Evolutionary conservation across 164 flowering plant genomes (phyloP).

Genomic region (Paratinospora sagittata): DNA sequence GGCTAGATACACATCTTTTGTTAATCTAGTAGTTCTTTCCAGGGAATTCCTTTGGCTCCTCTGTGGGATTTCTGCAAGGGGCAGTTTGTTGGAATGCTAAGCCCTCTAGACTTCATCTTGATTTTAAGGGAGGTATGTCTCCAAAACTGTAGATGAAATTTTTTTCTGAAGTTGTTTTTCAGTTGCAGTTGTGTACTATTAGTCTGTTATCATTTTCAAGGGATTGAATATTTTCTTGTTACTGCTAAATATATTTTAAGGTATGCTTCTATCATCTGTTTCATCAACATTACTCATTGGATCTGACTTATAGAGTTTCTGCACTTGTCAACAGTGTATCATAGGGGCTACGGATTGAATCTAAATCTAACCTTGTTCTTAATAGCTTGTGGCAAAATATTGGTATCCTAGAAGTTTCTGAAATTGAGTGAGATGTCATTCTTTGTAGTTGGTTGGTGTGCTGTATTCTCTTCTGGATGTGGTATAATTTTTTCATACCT

Average conservation of each 20-base stretch:
- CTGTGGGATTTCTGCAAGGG: slow-evolving; percentile 78
- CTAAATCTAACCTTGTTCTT: no score
- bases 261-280: background rate
- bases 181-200: background rate
- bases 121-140: slow-evolving; percentile 77
- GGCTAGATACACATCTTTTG: slow-evolving; percentile 18
- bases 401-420: no score
- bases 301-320: no score
- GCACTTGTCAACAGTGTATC: no score
- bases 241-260: background rate
- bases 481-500: no score
- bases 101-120: slow-evolving; percentile 76
- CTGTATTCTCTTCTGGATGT: no score
- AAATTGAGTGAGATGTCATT: no score
- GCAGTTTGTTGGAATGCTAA: slow-evolving; percentile 80
- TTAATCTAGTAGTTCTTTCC: slow-evolving; percentile 29
- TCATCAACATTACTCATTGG: no score
- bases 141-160: background rate
- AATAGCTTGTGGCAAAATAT: no score
- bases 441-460: no score
- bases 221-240: background rate
- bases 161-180: background rate
- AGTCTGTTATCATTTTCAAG: no score
- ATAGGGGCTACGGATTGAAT: no score
- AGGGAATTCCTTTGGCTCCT: slow-evolving; percentile 88